These are phyloP conservation scores for Coemansia sp. DNA, from an alignment of 192 early-diverging fungal genomes.

Conservation along the genomic window DNA sequence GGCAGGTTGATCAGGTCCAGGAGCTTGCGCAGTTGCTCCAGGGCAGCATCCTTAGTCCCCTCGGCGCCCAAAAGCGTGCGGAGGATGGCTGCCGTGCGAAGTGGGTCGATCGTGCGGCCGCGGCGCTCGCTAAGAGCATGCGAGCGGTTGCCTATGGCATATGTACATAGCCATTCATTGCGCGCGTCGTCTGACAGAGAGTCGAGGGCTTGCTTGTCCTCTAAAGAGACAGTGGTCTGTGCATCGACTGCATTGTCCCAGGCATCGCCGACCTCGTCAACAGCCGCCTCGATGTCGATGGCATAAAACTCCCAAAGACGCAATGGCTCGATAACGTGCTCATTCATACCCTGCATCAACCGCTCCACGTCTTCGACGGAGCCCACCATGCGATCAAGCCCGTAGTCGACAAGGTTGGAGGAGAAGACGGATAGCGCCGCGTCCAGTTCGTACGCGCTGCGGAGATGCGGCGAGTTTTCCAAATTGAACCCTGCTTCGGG, in stretches of 20 bases:
- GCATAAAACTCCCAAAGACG: conserved; percentile 90
- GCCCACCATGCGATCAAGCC: conserved; percentile 57
- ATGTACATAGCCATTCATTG: conserved; percentile 39
- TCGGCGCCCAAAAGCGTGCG: conserved; percentile 21
- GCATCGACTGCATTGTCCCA: conserved; percentile 25
- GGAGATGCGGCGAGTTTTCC: conserved; percentile 88
- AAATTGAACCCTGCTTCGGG: conserved; percentile 98
- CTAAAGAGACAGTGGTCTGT: not conserved
- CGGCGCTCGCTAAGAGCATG: conserved; percentile 45
- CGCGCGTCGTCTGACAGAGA: conserved; percentile 25
- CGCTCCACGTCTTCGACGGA: conserved; percentile 66
- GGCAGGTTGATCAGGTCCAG: conserved; percentile 88
- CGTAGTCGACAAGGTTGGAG: conserved; percentile 55
- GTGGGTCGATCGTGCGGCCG: conserved; percentile 34
- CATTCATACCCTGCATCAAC: conserved; percentile 61
- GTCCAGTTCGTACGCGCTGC: conserved; percentile 91
- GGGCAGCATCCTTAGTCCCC: conserved; percentile 24
- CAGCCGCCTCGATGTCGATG: conserved; percentile 60
- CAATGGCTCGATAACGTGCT: conserved; percentile 59
- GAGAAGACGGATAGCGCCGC: conserved; percentile 77
- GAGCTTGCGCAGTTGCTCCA: conserved; percentile 58
- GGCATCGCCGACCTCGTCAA: conserved; percentile 46
- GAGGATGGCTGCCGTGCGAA: conserved; percentile 34
- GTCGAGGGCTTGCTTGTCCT: conserved; percentile 12
- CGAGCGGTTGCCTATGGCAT: conserved; percentile 52